Percentiles rank a stretch among this genome's conserved stretches.
phyloP scores from a whole-genome alignment of 805 yeast genomes.

The Starmerella sp. region DNA sequence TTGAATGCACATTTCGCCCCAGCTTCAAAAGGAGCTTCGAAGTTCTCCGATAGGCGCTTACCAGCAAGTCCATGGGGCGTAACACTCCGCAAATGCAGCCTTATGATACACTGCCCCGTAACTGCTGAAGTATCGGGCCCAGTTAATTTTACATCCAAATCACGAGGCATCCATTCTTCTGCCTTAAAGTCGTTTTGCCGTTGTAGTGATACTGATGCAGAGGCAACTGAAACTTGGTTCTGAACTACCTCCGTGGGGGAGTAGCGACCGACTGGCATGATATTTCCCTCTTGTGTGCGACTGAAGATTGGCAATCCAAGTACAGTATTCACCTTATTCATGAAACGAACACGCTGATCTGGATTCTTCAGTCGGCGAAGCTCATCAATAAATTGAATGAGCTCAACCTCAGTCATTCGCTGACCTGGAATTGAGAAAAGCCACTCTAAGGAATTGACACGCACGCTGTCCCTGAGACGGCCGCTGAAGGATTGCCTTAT shows the following conservation, averaged over 20 bases:
- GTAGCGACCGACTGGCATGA: background rate
- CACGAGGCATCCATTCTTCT: background rate
- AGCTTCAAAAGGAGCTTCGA: background rate
- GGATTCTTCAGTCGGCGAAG: background rate
- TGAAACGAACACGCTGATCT: background rate
- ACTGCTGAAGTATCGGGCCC: background rate
- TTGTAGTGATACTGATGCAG: background rate
- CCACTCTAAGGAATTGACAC: background rate
- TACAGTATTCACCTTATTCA: background rate
- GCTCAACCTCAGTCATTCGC: background rate
- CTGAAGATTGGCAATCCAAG: background rate
- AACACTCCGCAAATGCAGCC: background rate
- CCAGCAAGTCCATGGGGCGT: background rate
- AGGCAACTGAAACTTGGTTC: background rate
- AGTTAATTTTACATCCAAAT: background rate
- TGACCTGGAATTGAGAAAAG: background rate
- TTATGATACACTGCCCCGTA: background rate
- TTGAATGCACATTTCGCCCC: background rate
- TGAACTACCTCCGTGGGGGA: background rate
- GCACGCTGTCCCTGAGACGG: background rate
- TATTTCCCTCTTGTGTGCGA: background rate
- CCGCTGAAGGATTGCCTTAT: background rate
- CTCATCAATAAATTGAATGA: background rate
- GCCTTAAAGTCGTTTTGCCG: too few species aligned
- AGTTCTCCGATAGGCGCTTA: background rate